A percentile compares a stretch with the other conserved stretches of the same genome.
Evolutionary conservation across 306 rosid genomes (phyloP).

Genomic region (Malus orientalis): DNA sequence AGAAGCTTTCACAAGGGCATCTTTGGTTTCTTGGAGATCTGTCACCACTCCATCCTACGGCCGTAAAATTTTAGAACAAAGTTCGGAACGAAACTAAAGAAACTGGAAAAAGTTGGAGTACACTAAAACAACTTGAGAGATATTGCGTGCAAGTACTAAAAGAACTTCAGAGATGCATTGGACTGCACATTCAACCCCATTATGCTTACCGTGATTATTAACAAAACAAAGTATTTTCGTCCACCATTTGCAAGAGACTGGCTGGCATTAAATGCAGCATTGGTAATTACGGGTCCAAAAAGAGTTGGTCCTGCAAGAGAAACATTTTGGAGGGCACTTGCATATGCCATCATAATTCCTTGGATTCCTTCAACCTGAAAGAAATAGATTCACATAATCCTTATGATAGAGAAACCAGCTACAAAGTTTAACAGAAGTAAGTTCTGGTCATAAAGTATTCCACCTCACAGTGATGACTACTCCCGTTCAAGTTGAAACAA

Average conservation of each 20-base stretch:
- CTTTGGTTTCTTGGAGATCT: constrained; percentile 99
- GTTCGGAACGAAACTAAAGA: constrained; percentile 5
- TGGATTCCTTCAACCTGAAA: constrained; percentile 97
- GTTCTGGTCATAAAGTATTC: constrained; percentile 15
- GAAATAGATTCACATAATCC: constrained; percentile 3
- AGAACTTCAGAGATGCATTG: background rate
- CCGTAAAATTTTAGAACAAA: constrained; percentile 25
- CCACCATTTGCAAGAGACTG: constrained; percentile 75
- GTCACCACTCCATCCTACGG: constrained; percentile 97
- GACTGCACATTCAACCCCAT: background rate
- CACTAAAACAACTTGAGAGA: background rate
- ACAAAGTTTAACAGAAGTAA: constrained; percentile 24
- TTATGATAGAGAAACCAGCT: constrained; percentile 12
- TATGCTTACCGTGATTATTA: constrained; percentile 83
- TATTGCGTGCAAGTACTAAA: background rate
- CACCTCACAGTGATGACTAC: constrained; percentile 87
- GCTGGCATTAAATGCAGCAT: constrained; percentile 90
- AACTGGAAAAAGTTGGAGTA: background rate
- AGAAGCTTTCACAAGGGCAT: constrained; percentile 91
- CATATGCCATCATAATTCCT: constrained; percentile 94
- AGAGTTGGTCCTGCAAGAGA: constrained; percentile 99
- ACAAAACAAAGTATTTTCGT: constrained; percentile 80
- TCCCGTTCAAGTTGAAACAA: constrained; percentile 97
- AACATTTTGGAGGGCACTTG: constrained; percentile 90
- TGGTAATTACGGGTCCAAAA: constrained; percentile 89